Conservation (phyloP, 306 rosid species). For the Citrullus mucosospermus region DNA sequence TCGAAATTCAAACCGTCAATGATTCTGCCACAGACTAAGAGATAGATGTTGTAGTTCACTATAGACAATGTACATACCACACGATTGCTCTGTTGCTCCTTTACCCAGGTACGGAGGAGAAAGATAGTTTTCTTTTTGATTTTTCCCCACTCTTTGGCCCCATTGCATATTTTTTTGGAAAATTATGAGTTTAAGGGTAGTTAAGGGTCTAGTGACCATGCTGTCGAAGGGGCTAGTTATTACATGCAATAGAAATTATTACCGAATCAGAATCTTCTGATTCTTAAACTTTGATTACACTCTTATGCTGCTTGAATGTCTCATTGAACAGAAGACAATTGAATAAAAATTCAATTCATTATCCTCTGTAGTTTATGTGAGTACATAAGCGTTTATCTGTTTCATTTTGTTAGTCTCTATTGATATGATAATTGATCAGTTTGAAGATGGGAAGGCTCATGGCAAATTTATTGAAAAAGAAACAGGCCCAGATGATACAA, state of each 20-base stretch:
- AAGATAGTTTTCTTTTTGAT: background rate
- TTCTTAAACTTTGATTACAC: background rate
- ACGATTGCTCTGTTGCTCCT: slow-evolving; percentile 26
- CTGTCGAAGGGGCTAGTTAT: background rate
- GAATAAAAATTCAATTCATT: background rate
- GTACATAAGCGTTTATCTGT: background rate
- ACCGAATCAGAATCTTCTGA: background rate
- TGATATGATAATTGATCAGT: background rate
- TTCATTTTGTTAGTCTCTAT: background rate
- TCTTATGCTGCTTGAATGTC: background rate
- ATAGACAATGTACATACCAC: slow-evolving; percentile 36
- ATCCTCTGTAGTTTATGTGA: background rate
- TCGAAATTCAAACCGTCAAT: slow-evolving; percentile 12
- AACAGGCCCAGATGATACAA: background rate
- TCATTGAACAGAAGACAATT: background rate
- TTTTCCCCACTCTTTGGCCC: background rate
- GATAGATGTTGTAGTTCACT: slow-evolving; percentile 1
- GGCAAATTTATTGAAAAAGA: background rate
- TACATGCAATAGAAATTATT: background rate
- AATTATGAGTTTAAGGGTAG: background rate
- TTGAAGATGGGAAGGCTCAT: background rate
- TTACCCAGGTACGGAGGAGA: slow-evolving; percentile 3
- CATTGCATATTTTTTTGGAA: background rate
- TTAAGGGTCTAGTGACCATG: background rate
- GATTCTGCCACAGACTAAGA: slow-evolving; percentile 16